Percentiles rank a stretch among this genome's conserved stretches.
These are phyloP conservation scores for Carex scoparia DNA, from an alignment of 176 grass and related monocot genomes.

Conservation along the genomic window DNA sequence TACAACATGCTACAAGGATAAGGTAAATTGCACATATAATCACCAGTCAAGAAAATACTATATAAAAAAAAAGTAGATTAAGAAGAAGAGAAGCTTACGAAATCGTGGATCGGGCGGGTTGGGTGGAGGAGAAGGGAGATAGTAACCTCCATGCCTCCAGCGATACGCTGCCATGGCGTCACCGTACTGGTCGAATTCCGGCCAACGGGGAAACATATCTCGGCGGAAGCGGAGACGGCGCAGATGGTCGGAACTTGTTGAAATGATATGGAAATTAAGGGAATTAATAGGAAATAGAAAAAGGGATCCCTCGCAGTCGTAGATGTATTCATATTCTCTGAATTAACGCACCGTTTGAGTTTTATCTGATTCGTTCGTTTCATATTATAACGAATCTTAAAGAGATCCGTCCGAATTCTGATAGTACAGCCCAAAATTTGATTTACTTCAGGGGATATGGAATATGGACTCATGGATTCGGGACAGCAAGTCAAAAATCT, in stretches of 20 bases:
- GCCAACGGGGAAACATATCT: not conserved
- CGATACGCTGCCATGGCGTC: conserved; percentile 11
- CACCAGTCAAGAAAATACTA: not conserved
- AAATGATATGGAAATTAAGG: not conserved
- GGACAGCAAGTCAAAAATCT: too few species aligned
- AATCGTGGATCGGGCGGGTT: not conserved
- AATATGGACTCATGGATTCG: too few species aligned
- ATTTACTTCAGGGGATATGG: too few species aligned
- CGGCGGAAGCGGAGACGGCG: not conserved
- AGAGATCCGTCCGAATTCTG: too few species aligned
- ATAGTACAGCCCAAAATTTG: too few species aligned
- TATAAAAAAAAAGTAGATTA: not conserved
- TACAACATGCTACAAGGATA: too few species aligned
- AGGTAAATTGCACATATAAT: not conserved
- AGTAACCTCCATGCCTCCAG: not conserved
- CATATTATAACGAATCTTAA: too few species aligned
- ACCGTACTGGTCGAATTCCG: not conserved
- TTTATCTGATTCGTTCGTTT: too few species aligned
- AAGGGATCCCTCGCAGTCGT: too few species aligned
- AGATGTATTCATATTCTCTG: too few species aligned
- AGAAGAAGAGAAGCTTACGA: not conserved
- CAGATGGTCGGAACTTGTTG: not conserved
- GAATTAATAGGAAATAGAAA: too few species aligned
- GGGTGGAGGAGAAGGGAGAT: not conserved
- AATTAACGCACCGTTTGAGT: too few species aligned